Conservation (phyloP, 2,329 filamentous ascomycete genomes). For the Colletotrichum cuscutae region DNA sequence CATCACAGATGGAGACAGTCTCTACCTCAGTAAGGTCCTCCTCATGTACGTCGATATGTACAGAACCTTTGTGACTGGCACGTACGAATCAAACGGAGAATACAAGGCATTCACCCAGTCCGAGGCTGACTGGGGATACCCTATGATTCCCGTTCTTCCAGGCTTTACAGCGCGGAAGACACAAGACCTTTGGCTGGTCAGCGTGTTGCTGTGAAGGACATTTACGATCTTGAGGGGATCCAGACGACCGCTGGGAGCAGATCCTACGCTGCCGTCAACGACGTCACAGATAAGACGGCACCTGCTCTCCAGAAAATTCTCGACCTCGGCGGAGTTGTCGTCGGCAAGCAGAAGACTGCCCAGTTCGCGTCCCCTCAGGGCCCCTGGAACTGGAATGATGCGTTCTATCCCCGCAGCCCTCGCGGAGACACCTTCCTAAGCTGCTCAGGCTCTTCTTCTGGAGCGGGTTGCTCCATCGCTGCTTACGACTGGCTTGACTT, state of each 20-base stretch:
- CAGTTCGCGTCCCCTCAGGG: slow-evolving; percentile 53
- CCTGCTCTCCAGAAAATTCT: slow-evolving; percentile 64
- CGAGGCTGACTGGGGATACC: neutral
- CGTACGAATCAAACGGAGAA: slow-evolving; percentile 14
- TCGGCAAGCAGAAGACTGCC: slow-evolving; percentile 63
- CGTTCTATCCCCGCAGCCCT: slow-evolving; percentile 54
- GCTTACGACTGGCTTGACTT: slow-evolving; percentile 44
- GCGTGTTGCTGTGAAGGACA: slow-evolving; percentile 49
- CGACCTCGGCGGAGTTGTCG: slow-evolving; percentile 66
- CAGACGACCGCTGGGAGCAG: slow-evolving; percentile 67
- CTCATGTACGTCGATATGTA: slow-evolving; percentile 11
- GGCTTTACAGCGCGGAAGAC: slow-evolving; percentile 45
- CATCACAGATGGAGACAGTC: neutral
- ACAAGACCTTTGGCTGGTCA: slow-evolving; percentile 49
- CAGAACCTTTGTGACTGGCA: slow-evolving; percentile 17
- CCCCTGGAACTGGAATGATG: slow-evolving; percentile 58
- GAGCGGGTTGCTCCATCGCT: slow-evolving; percentile 41
- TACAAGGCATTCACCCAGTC: slow-evolving; percentile 4
- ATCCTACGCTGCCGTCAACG: slow-evolving; percentile 66
- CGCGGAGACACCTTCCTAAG: slow-evolving; percentile 58
- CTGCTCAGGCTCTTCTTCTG: slow-evolving; percentile 41
- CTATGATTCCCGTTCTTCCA: slow-evolving; percentile 48
- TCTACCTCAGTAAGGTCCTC: neutral
- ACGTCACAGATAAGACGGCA: slow-evolving; percentile 56
- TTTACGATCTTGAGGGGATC: slow-evolving; percentile 55